Percentiles rank a stretch among this genome's conserved stretches.
These are phyloP conservation scores for Fraxinus ornus DNA, from an alignment of 305 asterid species.

Conservation along the genomic window DNA sequence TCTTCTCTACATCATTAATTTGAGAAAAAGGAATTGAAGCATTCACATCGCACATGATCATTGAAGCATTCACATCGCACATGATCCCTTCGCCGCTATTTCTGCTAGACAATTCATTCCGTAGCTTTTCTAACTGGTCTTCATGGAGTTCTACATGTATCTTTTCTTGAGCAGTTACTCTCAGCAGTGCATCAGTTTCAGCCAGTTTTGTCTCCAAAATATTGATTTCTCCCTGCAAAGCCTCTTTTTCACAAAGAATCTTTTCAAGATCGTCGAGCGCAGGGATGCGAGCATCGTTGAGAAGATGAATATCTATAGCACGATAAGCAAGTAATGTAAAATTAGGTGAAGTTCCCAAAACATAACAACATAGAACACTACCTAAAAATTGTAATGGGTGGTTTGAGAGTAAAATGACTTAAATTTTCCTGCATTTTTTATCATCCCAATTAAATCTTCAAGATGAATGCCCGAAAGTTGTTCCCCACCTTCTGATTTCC, in stretches of 20 bases:
- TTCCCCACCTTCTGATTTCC: slow-evolving; percentile 41
- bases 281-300: slow-evolving; percentile 75
- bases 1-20: slow-evolving; percentile 48
- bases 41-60: no score
- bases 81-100: slow-evolving; percentile 31
- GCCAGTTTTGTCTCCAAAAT: slow-evolving; percentile 42
- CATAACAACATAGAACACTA: slow-evolving; percentile 7
- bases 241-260: slow-evolving; percentile 70
- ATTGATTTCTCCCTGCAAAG: slow-evolving; percentile 75
- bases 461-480: slow-evolving; percentile 48
- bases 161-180: slow-evolving; percentile 80
- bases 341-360: slow-evolving; percentile 14
- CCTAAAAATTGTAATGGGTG: slow-evolving; percentile 11
- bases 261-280: slow-evolving; percentile 73
- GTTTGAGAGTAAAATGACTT: slow-evolving; percentile 27
- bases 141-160: slow-evolving; percentile 63
- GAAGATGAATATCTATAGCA: slow-evolving; percentile 69
- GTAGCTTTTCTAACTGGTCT: slow-evolving; percentile 70
- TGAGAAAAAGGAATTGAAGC: slow-evolving; percentile 45
- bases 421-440: slow-evolving; percentile 84
- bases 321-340: slow-evolving; percentile 15
- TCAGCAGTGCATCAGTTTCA: slow-evolving; percentile 75
- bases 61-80: slow-evolving; percentile 33
- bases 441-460: slow-evolving; percentile 78
- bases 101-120: slow-evolving; percentile 52